These are phyloP conservation scores for Alternaria ethzedia DNA, from an alignment of 2,329 filamentous ascomycete genomes.

Conservation along the genomic window DNA sequence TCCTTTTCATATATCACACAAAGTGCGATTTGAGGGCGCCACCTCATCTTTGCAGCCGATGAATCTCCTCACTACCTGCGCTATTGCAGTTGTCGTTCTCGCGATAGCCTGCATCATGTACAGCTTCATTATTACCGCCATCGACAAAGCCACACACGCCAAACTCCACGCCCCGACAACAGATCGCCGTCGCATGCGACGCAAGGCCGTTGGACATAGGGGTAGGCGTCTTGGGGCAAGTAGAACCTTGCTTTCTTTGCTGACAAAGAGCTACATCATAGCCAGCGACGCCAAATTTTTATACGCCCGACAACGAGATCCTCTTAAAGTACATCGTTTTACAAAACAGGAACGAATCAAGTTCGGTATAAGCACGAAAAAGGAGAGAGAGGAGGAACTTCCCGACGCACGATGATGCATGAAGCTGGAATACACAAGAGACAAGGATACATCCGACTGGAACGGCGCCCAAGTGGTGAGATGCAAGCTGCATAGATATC, in stretches of 20 bases:
- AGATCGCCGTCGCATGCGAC: not conserved
- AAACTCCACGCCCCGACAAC: not conserved
- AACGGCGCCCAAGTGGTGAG: not conserved
- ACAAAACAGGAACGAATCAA: too few species aligned
- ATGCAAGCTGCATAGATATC: not conserved
- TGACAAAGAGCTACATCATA: not conserved
- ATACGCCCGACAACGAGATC: too few species aligned
- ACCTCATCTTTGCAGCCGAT: not conserved
- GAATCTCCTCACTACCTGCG: not conserved
- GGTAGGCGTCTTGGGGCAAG: not conserved
- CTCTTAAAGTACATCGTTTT: too few species aligned
- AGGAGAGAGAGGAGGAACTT: too few species aligned
- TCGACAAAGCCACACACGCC: not conserved
- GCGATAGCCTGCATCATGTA: not conserved
- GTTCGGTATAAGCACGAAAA: too few species aligned
- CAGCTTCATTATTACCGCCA: not conserved
- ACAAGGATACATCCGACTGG: not conserved
- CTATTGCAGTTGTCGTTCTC: not conserved
- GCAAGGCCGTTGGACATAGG: not conserved
- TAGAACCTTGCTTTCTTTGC: not conserved
- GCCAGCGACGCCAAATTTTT: too few species aligned
- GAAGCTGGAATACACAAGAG: not conserved
- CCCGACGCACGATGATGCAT: not conserved
- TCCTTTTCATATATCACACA: not conserved
- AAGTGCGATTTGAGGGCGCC: not conserved